A percentile compares a stretch with the other conserved stretches of the same genome.
These are phyloP conservation scores for Abrus pulchellus DNA, from an alignment of 306 rosid species.

Conservation along the genomic window DNA sequence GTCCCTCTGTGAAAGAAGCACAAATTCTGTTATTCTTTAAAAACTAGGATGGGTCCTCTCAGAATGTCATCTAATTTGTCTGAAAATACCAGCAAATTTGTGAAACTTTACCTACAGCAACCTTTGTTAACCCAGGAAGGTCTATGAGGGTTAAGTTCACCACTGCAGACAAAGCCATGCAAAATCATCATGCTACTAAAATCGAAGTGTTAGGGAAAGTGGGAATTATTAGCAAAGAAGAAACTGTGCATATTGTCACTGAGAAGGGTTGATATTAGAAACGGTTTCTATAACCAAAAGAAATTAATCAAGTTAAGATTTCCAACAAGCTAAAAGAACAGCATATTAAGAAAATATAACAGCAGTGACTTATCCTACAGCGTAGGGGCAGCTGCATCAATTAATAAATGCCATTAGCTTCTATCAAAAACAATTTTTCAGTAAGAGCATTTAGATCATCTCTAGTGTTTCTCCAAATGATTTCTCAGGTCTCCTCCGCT, in stretches of 20 bases:
- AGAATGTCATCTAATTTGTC: constrained; percentile 13
- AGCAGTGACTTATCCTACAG: neutral
- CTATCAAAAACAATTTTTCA: neutral
- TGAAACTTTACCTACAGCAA: constrained; percentile 77
- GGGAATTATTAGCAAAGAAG: neutral
- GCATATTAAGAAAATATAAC: neutral
- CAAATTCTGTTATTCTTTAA: constrained; percentile 37
- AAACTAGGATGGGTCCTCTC: neutral
- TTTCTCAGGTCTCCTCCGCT: neutral
- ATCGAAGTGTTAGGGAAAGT: neutral
- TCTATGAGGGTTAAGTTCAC: constrained; percentile 88
- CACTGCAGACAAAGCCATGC: constrained; percentile 62
- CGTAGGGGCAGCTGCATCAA: neutral
- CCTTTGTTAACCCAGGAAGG: constrained; percentile 92
- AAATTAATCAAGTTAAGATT: neutral
- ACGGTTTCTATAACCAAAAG: neutral
- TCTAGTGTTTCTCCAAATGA: neutral
- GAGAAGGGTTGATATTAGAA: neutral
- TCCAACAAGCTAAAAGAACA: neutral
- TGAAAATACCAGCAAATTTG: constrained; percentile 1
- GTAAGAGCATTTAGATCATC: neutral
- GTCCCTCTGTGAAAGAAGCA: constrained; percentile 77
- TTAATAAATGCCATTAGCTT: neutral
- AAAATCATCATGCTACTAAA: constrained; percentile 32
- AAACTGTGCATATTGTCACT: neutral